These are phyloP conservation scores for Leishmania major DNA, from an alignment of 208 protist species.

Conservation along the genomic window DNA sequence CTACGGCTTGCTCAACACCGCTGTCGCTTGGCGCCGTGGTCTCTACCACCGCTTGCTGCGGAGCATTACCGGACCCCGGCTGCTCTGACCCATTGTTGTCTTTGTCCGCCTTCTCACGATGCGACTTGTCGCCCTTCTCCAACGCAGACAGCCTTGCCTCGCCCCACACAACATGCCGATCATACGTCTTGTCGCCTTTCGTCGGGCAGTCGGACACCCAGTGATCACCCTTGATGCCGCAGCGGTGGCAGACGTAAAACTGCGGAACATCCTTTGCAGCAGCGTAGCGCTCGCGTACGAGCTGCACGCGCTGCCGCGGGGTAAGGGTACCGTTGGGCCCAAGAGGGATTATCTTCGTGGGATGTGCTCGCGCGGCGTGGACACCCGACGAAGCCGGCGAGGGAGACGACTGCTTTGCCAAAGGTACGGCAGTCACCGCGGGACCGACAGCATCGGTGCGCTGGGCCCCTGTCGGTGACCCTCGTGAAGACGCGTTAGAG, in stretches of 20 bases:
- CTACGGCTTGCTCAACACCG: background rate
- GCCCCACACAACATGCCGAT: slow-evolving; percentile 71
- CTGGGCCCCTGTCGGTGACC: background rate
- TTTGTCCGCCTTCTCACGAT: background rate
- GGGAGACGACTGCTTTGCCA: background rate
- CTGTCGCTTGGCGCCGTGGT: background rate
- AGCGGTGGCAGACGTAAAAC: slow-evolving; percentile 87
- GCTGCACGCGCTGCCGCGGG: slow-evolving; percentile 61
- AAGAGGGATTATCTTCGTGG: slow-evolving; percentile 52
- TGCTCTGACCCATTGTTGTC: background rate
- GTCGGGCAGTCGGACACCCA: slow-evolving; percentile 80
- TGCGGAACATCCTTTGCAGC: slow-evolving; percentile 57
- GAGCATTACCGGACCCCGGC: background rate
- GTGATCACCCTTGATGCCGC: slow-evolving; percentile 75
- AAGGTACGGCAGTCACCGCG: background rate
- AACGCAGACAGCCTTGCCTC: slow-evolving; percentile 50
- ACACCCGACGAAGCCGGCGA: background rate
- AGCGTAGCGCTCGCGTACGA: slow-evolving; percentile 71
- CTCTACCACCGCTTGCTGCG: background rate
- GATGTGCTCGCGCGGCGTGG: slow-evolving; percentile 13
- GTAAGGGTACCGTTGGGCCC: slow-evolving; percentile 77
- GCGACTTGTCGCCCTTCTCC: slow-evolving; percentile 4
- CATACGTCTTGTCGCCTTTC: slow-evolving; percentile 59
- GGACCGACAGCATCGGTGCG: background rate
- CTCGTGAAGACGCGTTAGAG: background rate